Percentiles rank a stretch among this genome's conserved stretches.
These are phyloP conservation scores for Stipa capillata DNA, from an alignment of 176 grass and related monocot genomes.

Conservation along the genomic window DNA sequence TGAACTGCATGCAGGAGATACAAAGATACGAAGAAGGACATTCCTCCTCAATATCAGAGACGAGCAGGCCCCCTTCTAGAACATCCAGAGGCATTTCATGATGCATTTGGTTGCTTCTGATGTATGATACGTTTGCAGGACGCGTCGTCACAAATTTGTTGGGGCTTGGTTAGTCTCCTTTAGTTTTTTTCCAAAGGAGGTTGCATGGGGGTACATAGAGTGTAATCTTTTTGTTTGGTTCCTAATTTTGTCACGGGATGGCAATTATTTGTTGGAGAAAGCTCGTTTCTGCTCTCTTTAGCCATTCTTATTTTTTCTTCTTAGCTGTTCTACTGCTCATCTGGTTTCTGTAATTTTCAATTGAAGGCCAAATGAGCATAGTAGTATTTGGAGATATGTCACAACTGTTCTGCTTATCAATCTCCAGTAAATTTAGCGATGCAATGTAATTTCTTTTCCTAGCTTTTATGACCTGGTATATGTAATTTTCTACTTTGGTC, in stretches of 20 bases:
- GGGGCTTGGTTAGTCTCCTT: constrained; percentile 56
- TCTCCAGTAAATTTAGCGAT: constrained; percentile 38
- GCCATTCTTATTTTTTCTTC: constrained; percentile 41
- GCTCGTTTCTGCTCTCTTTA: constrained; percentile 37
- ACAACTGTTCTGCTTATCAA: constrained; percentile 6
- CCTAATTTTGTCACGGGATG: constrained; percentile 50
- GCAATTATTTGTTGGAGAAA: constrained; percentile 62
- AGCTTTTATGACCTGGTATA: not conserved
- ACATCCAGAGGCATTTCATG: constrained; percentile 49
- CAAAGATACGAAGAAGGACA: constrained; percentile 63
- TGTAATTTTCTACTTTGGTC: not conserved
- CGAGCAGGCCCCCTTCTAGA: constrained; percentile 53
- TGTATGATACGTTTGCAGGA: constrained; percentile 32
- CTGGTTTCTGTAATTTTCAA: constrained; percentile 99
- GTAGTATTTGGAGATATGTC: constrained; percentile 43
- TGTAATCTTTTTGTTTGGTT: constrained; percentile 58
- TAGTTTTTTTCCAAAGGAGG: constrained; percentile 54
- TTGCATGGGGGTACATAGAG: constrained; percentile 81
- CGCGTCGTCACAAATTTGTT: constrained; percentile 36
- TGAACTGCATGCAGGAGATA: constrained; percentile 59
- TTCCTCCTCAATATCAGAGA: constrained; percentile 46
- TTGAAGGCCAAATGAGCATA: constrained; percentile 82
- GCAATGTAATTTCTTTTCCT: constrained; percentile 35
- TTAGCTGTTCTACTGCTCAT: constrained; percentile 70
- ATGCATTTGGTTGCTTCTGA: constrained; percentile 40